Conservation (phyloP, 345 rosid genomes). For the Camelina laxa region DNA sequence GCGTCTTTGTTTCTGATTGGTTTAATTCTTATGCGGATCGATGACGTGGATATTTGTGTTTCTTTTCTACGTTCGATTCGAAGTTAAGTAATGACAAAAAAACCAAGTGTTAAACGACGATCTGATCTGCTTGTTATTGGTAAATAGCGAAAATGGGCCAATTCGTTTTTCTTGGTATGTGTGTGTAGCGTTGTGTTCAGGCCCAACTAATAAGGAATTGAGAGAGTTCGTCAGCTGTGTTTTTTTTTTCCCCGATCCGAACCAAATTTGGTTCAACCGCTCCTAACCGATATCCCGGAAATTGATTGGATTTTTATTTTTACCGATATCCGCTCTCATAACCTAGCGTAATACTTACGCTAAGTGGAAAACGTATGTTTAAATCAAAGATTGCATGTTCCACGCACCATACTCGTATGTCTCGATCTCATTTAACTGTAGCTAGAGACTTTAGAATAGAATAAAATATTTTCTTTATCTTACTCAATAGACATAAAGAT, state of each 20-base stretch:
- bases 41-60: constrained; percentile 42
- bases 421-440: not conserved
- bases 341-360: no score
- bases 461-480: not conserved
- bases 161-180: not conserved
- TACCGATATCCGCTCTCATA: no score
- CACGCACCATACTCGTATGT: not conserved
- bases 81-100: not conserved
- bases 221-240: not conserved
- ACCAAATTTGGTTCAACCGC: not conserved
- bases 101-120: not conserved
- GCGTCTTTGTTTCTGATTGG: constrained; percentile 14
- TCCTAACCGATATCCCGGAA: not conserved
- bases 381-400: not conserved
- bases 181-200: not conserved
- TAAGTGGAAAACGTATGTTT: no score
- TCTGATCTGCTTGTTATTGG: not conserved
- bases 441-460: not conserved
- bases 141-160: not conserved
- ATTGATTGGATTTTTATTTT: not conserved
- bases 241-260: not conserved
- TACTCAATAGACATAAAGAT: not conserved
- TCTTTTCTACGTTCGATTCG: not conserved
- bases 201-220: constrained; percentile 1
- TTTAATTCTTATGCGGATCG: not conserved